phyloP scores from a whole-genome alignment of 768 basidiomycete species.

The Suillus spraguei region DNA sequence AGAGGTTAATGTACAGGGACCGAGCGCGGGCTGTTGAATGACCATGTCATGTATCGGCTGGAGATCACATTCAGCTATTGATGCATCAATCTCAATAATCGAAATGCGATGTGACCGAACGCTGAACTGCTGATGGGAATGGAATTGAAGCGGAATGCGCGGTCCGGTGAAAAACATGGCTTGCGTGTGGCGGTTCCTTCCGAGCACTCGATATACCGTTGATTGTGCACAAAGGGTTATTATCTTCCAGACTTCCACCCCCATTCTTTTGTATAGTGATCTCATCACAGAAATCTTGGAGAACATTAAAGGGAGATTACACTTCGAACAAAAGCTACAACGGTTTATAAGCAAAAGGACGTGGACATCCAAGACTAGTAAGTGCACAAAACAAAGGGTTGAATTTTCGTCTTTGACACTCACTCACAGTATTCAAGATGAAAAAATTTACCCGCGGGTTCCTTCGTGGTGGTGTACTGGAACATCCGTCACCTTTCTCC shows the following conservation, averaged over 20 bases:
- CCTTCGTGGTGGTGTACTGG: conserved; percentile 33
- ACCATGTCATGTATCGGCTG: background rate
- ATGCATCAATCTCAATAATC: background rate
- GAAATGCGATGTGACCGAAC: background rate
- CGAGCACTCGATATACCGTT: background rate
- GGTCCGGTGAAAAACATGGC: too few relatives aligned
- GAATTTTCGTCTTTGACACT: background rate
- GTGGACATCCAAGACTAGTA: background rate
- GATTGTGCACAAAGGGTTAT: background rate
- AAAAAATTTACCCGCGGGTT: conserved; percentile 18
- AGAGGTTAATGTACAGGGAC: background rate
- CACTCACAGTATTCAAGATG: background rate
- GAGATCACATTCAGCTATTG: background rate
- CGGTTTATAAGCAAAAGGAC: background rate
- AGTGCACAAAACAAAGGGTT: background rate
- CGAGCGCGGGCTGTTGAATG: conserved; percentile 14
- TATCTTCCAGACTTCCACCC: background rate
- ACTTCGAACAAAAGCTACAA: too few relatives aligned
- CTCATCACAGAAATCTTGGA: background rate
- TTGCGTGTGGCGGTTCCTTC: too few relatives aligned
- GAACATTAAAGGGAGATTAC: background rate
- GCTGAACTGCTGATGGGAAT: background rate
- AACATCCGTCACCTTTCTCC: conserved; percentile 23
- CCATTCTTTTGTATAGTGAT: background rate
- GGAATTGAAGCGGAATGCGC: background rate